Percentiles rank a stretch among this genome's conserved stretches.
These are phyloP conservation scores for Leonotis leonurus DNA, from an alignment of 257 asterid genomes.

Conservation along the genomic window DNA sequence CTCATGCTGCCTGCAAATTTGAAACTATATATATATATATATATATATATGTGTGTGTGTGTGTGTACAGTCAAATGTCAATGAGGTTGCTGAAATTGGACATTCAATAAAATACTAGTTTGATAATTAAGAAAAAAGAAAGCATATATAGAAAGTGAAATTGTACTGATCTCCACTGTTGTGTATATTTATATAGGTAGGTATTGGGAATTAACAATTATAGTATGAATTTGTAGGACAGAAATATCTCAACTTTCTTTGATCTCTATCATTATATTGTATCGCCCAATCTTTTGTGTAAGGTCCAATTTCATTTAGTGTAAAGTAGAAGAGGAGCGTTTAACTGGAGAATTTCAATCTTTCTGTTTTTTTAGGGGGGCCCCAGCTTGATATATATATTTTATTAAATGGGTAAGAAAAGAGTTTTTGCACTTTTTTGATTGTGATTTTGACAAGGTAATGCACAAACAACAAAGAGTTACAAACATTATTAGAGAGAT, in stretches of 20 bases:
- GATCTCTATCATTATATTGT: conserved; percentile 31
- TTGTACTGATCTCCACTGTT: conserved; percentile 12
- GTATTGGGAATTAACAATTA: conserved; percentile 7
- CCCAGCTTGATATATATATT: not conserved
- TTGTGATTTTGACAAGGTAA: conserved; percentile 28
- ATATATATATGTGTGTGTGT: no score
- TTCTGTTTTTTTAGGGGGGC: conserved; percentile 23
- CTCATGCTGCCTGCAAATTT: no score
- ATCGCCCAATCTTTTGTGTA: conserved; percentile 26
- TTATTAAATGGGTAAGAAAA: conserved; percentile 15
- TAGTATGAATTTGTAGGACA: conserved; percentile 34
- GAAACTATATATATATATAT: no score
- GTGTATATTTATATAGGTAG: not conserved
- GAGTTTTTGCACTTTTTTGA: conserved; percentile 21
- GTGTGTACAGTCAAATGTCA: no score
- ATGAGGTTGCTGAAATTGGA: no score
- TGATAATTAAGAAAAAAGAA: not conserved
- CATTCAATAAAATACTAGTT: no score
- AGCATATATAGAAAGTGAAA: conserved; percentile 6
- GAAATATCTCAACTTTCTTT: conserved; percentile 34
- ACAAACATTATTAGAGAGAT: conserved; percentile 17
- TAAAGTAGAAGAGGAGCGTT: conserved; percentile 53
- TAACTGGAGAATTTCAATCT: no score
- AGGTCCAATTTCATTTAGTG: conserved; percentile 33
- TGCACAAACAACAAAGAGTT: conserved; percentile 55